Percentiles rank a stretch among this genome's conserved stretches.
Evolutionary conservation across 1,139 yeast species (phyloP).

Genomic region (Protomyces arabidopsidicola): DNA sequence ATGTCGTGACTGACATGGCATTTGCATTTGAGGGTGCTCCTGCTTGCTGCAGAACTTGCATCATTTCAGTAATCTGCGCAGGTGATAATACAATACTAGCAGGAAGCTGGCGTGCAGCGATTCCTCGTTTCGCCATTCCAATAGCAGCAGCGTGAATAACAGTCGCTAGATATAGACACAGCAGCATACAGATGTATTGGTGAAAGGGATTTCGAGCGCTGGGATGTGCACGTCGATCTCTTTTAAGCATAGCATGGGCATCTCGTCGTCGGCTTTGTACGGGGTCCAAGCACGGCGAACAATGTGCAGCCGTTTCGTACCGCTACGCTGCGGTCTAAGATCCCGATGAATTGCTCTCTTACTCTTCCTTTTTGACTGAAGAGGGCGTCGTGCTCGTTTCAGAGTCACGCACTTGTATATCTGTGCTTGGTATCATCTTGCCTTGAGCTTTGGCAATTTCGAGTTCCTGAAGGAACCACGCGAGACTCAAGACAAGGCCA

Average conservation of each 20-base stretch:
- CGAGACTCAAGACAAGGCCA: slow-evolving; percentile 42
- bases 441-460: slow-evolving; percentile 16
- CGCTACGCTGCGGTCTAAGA: neutral
- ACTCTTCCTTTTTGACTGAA: neutral
- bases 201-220: neutral
- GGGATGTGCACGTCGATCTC: neutral
- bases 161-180: neutral
- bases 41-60: neutral
- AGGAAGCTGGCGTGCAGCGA: neutral
- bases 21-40: neutral
- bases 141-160: neutral
- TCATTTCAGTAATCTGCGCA: neutral
- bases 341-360: neutral
- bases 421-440: neutral
- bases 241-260: neutral
- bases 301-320: too few relatives aligned
- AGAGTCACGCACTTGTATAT: neutral
- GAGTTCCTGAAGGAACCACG: slow-evolving; percentile 20
- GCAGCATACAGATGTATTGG: neutral
- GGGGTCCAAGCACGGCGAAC: neutral
- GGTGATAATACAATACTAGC: neutral
- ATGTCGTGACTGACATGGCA: neutral
- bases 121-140: neutral
- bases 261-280: neutral
- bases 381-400: neutral